Percentiles rank a stretch among this genome's conserved stretches.
Conservation (phyloP, 495 filamentous ascomycete genomes). For the Cercophora sp. region DNA sequence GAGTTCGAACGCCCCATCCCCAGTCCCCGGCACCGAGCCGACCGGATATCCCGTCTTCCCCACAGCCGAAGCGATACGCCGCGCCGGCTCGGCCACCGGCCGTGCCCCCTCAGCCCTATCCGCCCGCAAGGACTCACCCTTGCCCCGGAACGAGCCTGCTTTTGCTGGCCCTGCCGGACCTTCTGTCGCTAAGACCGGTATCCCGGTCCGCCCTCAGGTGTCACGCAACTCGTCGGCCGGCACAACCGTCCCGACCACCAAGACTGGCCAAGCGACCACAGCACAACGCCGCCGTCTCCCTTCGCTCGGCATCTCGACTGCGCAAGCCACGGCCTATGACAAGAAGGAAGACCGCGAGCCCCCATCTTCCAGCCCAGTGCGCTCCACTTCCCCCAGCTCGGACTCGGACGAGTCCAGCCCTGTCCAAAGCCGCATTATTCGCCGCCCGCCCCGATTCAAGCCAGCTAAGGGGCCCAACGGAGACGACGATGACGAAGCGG, state of each 20-base stretch:
- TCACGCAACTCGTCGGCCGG: constrained; percentile 58
- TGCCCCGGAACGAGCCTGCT: constrained; percentile 45
- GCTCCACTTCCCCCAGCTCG: constrained; percentile 29
- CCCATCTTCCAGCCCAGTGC: constrained; percentile 34
- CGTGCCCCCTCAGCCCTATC: constrained; percentile 61
- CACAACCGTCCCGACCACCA: constrained; percentile 45
- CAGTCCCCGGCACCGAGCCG: constrained; percentile 46
- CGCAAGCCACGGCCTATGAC: not conserved
- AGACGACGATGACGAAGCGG: constrained; percentile 54
- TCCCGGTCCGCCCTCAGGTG: constrained; percentile 33
- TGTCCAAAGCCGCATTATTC: constrained; percentile 52
- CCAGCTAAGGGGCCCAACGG: constrained; percentile 29
- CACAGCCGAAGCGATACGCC: constrained; percentile 55
- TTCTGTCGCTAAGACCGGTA: constrained; percentile 28
- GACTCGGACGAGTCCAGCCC: constrained; percentile 40
- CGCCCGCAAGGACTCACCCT: constrained; percentile 57
- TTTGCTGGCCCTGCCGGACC: constrained; percentile 30
- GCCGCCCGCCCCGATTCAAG: constrained; percentile 54
- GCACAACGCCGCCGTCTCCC: constrained; percentile 29
- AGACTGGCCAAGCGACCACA: constrained; percentile 14
- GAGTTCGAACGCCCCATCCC: constrained; percentile 46
- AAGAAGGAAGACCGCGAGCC: constrained; percentile 22
- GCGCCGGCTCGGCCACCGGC: constrained; percentile 54
- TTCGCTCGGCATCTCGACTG: constrained; percentile 27
- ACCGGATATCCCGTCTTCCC: constrained; percentile 37